Base-by-base conservation (phyloP, 805 yeast genomes). In the Alloascoidea hylecoeti region DNA sequence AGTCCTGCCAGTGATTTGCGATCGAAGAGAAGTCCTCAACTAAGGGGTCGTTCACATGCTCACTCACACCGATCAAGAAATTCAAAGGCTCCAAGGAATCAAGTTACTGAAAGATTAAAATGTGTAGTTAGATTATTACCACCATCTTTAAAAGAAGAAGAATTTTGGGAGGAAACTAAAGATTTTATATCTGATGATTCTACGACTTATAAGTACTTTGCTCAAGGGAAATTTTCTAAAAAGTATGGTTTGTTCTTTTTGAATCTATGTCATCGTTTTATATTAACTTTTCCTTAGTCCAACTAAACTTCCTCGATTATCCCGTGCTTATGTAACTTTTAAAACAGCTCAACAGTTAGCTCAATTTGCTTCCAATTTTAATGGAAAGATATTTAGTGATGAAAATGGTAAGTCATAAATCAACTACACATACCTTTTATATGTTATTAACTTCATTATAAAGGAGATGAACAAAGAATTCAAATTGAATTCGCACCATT, bases 61-160 rank as follows among this genome's bases (percentile, higher is more conserved):
- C 30, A 23, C 30, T n/a, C 30, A 9, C 30, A 23, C 30, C 30
- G n/a, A n/a, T n/a, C n/a, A n/a, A n/a, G n/a, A n/a, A n/a, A 23
- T 23, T n/a, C 30, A 23, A n/a, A 23, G 13, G n/a, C 30, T 9
- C 30, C 30, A 23, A n/a, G n/a, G 13, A 23, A 23, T 23, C 30
- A 23, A n/a, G 30, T 9, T 9, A 23, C 9, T 9, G 30, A 23
- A n/a, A 9, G 30, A 23, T 23, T 23, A n/a, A 23, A 23, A n/a
- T 9, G 9, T n/a, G 30, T 23, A 9, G 30, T 23, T 9, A 23
- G 30, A n/a, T 23, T 23, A 9, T 23, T 23, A n/a, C 30, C 30
- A n/a, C 13, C 30, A 9, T 23, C 30, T 9, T 9, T 23, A n/a
- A 23, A 9, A 9, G 30, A 9, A n/a, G n/a, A 23, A 23, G 30